Conservation (phyloP, 2,329 filamentous ascomycete species). For the Chrysosphaeria jannelii region DNA sequence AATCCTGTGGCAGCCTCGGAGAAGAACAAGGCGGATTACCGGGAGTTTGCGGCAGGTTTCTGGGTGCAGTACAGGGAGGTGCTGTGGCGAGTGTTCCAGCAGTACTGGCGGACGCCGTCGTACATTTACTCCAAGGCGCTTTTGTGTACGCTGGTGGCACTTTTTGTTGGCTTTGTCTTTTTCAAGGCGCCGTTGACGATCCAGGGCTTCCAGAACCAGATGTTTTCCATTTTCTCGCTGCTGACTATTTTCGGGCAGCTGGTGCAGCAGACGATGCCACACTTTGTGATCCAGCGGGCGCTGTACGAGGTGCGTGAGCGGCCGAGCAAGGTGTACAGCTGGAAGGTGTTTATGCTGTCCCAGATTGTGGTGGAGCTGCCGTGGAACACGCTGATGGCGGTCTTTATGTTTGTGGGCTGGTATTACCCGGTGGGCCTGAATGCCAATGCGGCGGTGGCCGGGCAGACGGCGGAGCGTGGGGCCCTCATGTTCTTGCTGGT, state of each 20-base stretch:
- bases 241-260: constrained; percentile 57
- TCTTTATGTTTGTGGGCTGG: constrained; percentile 36
- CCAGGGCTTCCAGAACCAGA: constrained; percentile 59
- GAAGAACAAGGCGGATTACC: constrained; percentile 17
- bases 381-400: constrained; percentile 47
- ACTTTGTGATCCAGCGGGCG: constrained; percentile 54
- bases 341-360: constrained; percentile 60
- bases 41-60: constrained; percentile 60
- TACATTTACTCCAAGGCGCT: constrained; percentile 66
- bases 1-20: constrained; percentile 10
- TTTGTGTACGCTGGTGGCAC: constrained; percentile 30
- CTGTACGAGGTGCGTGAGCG: constrained; percentile 67
- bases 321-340: constrained; percentile 58
- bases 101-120: constrained; percentile 71
- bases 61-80: constrained; percentile 34
- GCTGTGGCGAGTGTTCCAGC: constrained; percentile 33
- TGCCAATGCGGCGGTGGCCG: constrained; percentile 30
- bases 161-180: constrained; percentile 67
- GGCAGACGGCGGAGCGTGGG: constrained; percentile 34
- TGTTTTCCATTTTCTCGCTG: constrained; percentile 67
- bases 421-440: constrained; percentile 68
- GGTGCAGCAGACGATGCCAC: constrained; percentile 57
- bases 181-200: constrained; percentile 39
- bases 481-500: constrained; percentile 54
- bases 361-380: constrained; percentile 66